These are phyloP conservation scores for Eucalyptus fibrosa DNA, from an alignment of 345 rosid genomes.

Conservation along the genomic window DNA sequence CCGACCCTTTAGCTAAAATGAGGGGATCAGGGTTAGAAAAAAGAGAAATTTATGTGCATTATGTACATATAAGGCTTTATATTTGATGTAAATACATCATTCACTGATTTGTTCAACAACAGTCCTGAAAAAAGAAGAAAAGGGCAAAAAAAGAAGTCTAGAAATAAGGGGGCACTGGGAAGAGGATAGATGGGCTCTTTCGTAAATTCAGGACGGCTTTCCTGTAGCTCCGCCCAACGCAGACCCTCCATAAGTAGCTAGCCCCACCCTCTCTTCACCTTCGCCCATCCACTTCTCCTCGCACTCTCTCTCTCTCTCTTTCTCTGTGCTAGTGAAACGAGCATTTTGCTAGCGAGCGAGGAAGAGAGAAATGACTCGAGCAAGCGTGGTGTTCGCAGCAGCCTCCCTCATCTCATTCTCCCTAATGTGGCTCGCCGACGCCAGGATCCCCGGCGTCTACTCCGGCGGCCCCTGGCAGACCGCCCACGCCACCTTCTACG, in stretches of 20 bases:
- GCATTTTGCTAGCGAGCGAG: not conserved
- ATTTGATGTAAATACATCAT: not conserved
- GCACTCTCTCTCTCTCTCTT: not conserved
- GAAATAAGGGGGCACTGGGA: not conserved
- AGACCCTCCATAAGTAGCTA: not conserved
- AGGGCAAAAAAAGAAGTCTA: not conserved
- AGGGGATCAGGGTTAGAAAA: not conserved
- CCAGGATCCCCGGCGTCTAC: constrained; percentile 70
- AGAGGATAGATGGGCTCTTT: not conserved
- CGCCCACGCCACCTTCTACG: constrained; percentile 92
- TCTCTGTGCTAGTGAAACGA: not conserved
- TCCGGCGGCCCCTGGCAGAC: constrained; percentile 54
- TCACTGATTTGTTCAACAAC: not conserved
- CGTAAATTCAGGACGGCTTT: not conserved
- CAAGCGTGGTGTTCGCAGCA: not conserved
- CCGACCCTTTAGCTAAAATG: not conserved
- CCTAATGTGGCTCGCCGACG: constrained; percentile 24
- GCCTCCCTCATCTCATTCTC: constrained; percentile 1
- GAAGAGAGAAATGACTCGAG: constrained; percentile 4
- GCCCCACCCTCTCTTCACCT: not conserved
- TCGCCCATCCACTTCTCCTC: not conserved
- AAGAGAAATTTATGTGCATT: not conserved
- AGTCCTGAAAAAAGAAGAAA: not conserved
- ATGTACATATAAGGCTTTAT: not conserved
- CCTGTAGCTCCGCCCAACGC: not conserved